Base-by-base conservation (phyloP, 495 filamentous ascomycete species). In the Penicillium pulvis region DNA sequence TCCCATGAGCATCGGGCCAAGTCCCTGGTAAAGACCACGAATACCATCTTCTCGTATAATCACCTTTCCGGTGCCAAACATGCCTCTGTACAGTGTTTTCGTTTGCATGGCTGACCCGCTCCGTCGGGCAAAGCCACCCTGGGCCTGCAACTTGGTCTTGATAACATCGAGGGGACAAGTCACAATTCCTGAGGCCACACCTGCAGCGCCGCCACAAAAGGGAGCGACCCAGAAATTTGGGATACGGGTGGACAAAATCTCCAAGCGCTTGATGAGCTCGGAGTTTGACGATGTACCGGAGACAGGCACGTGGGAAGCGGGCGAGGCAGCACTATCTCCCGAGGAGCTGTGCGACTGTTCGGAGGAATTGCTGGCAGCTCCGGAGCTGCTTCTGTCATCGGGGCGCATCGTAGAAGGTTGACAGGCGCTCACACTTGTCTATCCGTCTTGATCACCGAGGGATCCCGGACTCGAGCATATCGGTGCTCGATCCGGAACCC, bases 131-230 rank as follows among this genome's bases (percentile, higher is more conserved):
- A 93, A 87, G 5, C 90, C 90, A 56, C 93, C 93, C 70, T 98
- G 95, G 33, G 93, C 95, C 72, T 99, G 94, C 51, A 99, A 74
- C 71, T 97, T 97, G 46, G 94, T 99, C 77, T 99, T 99, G 68
- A 99, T 98, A 51, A 99, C 94, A 80, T 99, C 94, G 53, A 99
- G 84, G 19, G 94, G 94, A 69, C 94, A 99, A 44, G 94, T 98
- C 61, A 97, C 91, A 42, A 98, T 84, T 8, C 94, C 94, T 5
- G 92, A 96, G 6, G 89, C 90, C 59, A 97, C 88, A 53, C 94
- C 94, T 51, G 92, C 93, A 39, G 87, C 80, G 10, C 91, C 95
- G 45, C 94, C 94, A 39, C 91, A 85, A 43, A 97, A 78, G 45
- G 90, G 81, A 67, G 85, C 79, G 33, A 89, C 74, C 50, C 74